A percentile compares a stretch with the other conserved stretches of the same genome.
phyloP scores from a whole-genome alignment of 1,139 yeast species.

The Insectozyma bohioensis region DNA sequence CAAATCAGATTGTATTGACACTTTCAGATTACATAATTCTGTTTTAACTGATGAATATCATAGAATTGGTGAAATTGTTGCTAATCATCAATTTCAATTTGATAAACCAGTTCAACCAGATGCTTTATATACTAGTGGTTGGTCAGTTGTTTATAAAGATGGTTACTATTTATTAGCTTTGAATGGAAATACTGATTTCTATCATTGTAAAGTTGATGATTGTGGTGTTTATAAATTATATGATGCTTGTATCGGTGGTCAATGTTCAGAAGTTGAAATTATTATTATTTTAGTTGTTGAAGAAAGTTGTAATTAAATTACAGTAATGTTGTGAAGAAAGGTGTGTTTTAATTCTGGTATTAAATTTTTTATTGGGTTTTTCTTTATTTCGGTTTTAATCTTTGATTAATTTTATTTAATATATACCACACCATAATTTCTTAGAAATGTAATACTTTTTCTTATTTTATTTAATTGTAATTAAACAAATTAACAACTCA shows the following conservation, averaged over 20 bases:
- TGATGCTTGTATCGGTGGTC: conserved; percentile 17
- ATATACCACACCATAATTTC: no score
- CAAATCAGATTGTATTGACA: no score
- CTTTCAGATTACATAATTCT: conserved; percentile 53
- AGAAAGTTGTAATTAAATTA: no score
- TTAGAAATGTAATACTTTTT: no score
- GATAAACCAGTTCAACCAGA: conserved; percentile 30
- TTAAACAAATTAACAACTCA: no score
- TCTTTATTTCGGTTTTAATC: no score
- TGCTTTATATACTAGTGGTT: conserved; percentile 11
- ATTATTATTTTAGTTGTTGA: conserved; percentile 5
- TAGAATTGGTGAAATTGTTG: conserved; percentile 67
- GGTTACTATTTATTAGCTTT: conserved; percentile 23
- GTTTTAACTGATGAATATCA: conserved; percentile 60
- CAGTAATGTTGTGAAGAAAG: no score
- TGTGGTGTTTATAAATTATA: conserved; percentile 15
- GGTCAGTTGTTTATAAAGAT: conserved; percentile 17
- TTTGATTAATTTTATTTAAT: no score
- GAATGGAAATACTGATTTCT: conserved; percentile 10
- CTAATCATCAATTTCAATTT: conserved; percentile 47
- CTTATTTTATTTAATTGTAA: no score
- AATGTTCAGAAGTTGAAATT: conserved; percentile 12
- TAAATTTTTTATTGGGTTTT: no score
- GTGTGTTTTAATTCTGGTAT: no score
- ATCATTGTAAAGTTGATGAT: conserved; percentile 46